These are phyloP conservation scores for Ogataea nakhonphanomensis DNA, from an alignment of 805 yeast species.

Conservation along the genomic window DNA sequence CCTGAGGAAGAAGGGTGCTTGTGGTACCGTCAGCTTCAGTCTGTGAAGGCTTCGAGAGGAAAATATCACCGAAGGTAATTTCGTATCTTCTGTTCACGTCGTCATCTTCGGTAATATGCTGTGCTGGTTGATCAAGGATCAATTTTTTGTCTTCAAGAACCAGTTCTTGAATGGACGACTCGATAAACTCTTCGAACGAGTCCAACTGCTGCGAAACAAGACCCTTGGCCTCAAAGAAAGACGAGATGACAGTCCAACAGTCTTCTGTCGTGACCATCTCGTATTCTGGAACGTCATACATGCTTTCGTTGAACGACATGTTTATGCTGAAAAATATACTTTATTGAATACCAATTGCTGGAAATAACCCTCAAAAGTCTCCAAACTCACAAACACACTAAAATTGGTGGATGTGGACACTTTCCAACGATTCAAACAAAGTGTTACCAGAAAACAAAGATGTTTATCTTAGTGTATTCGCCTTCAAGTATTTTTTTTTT, in stretches of 20 bases:
- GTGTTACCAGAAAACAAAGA: slow-evolving; percentile 8
- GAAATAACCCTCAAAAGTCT: slow-evolving; percentile 10
- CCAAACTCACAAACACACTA: slow-evolving; percentile 3
- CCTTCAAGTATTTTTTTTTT: slow-evolving; percentile 11
- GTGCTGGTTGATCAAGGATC: slow-evolving; percentile 97
- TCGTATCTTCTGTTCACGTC: slow-evolving; percentile 90
- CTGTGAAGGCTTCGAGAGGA: slow-evolving; percentile 94
- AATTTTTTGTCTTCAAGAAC: slow-evolving; percentile 94
- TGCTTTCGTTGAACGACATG: slow-evolving; percentile 21
- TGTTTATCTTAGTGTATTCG: slow-evolving; percentile 12
- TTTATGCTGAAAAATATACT: slow-evolving; percentile 11
- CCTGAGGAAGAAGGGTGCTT: slow-evolving; percentile 97
- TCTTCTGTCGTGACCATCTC: slow-evolving; percentile 92
- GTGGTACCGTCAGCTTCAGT: slow-evolving; percentile 99
- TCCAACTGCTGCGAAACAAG: slow-evolving; percentile 97
- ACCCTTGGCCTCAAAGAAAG: slow-evolving; percentile 95
- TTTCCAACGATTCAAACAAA: slow-evolving; percentile 13
- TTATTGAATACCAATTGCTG: slow-evolving; percentile 10
- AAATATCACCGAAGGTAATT: slow-evolving; percentile 96
- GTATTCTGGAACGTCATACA: slow-evolving; percentile 42
- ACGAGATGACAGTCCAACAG: slow-evolving; percentile 97
- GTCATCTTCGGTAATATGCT: slow-evolving; percentile 88
- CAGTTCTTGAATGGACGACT: slow-evolving; percentile 92
- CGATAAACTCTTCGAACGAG: slow-evolving; percentile 96
- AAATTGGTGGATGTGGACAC: slow-evolving; percentile 7